phyloP scores from a whole-genome alignment of 371 early-diverging fungal genomes.

The Rhizopus delemar region DNA sequence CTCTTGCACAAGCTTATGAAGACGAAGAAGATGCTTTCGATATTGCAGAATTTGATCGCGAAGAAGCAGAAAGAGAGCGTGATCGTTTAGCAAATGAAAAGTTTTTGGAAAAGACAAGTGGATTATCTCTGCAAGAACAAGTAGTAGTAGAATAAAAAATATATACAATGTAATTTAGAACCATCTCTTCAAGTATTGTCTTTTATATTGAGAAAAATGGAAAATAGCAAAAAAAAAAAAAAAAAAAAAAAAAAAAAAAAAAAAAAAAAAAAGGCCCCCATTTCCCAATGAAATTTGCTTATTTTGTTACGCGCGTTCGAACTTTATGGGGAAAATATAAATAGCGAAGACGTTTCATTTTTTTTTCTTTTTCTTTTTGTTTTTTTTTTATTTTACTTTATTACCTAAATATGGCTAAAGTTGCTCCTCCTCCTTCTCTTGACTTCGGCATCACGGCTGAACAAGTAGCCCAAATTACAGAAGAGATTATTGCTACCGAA shows the following conservation, averaged over 20 bases:
- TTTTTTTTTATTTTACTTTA: conserved; percentile 6
- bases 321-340: neutral
- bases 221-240: neutral
- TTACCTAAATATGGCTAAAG: conserved; percentile 26
- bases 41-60: conserved; percentile 55
- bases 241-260: neutral
- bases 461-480: conserved; percentile 36
- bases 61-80: conserved; percentile 47
- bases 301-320: neutral
- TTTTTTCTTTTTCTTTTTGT: neutral
- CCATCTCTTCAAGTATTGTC: neutral
- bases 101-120: conserved; percentile 27
- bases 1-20: conserved; percentile 73
- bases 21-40: conserved; percentile 78
- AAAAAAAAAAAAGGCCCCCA: no score
- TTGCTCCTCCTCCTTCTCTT: conserved; percentile 49
- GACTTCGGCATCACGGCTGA: conserved; percentile 46
- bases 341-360: neutral
- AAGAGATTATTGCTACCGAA: conserved; percentile 41
- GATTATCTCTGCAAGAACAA: conserved; percentile 28
- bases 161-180: neutral
- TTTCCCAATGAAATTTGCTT: no score
- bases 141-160: neutral
- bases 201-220: no score
- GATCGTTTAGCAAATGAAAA: conserved; percentile 44